Evolutionary conservation across 2,329 filamentous ascomycete genomes (phyloP).

Genomic region (Keithomyces neogunnii): DNA sequence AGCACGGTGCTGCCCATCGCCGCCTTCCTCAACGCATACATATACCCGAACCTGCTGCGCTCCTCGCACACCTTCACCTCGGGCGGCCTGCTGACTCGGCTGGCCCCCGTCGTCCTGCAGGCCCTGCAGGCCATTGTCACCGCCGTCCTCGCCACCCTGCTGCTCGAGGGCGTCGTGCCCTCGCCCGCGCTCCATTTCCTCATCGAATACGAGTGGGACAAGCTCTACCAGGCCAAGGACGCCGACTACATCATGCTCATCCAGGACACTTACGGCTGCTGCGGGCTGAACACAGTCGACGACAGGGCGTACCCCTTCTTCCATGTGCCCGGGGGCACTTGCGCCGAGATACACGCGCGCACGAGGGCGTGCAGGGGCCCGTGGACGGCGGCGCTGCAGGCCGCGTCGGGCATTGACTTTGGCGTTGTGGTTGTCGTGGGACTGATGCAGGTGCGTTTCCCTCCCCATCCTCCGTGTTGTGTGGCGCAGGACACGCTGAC

Average conservation of each 20-base stretch:
- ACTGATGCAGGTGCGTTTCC: slow-evolving; percentile 42
- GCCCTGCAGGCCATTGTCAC: slow-evolving; percentile 32
- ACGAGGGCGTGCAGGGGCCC: slow-evolving; percentile 38
- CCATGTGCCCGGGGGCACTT: slow-evolving; percentile 21
- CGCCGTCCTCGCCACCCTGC: slow-evolving; percentile 35
- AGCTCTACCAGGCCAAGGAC: slow-evolving; percentile 44
- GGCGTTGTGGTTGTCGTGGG: slow-evolving; percentile 44
- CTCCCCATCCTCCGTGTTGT: neutral
- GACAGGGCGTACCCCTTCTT: slow-evolving; percentile 58
- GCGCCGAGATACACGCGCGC: slow-evolving; percentile 38
- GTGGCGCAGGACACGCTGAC: neutral
- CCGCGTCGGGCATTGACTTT: slow-evolving; percentile 45
- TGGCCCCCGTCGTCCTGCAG: slow-evolving; percentile 26
- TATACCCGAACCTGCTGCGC: slow-evolving; percentile 24
- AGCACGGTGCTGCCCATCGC: slow-evolving; percentile 32
- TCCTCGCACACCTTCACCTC: slow-evolving; percentile 14
- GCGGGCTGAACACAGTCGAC: slow-evolving; percentile 47
- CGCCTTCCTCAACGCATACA: slow-evolving; percentile 26
- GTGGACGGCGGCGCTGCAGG: slow-evolving; percentile 49
- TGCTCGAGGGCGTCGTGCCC: slow-evolving; percentile 26
- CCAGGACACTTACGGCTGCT: slow-evolving; percentile 59
- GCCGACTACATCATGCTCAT: slow-evolving; percentile 43
- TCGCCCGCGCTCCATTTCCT: slow-evolving; percentile 36
- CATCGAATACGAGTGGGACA: slow-evolving; percentile 48
- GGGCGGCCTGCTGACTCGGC: slow-evolving; percentile 14